Base-by-base conservation (phyloP, 2,329 filamentous ascomycete genomes). In the Neofusicoccum parvum region DNA sequence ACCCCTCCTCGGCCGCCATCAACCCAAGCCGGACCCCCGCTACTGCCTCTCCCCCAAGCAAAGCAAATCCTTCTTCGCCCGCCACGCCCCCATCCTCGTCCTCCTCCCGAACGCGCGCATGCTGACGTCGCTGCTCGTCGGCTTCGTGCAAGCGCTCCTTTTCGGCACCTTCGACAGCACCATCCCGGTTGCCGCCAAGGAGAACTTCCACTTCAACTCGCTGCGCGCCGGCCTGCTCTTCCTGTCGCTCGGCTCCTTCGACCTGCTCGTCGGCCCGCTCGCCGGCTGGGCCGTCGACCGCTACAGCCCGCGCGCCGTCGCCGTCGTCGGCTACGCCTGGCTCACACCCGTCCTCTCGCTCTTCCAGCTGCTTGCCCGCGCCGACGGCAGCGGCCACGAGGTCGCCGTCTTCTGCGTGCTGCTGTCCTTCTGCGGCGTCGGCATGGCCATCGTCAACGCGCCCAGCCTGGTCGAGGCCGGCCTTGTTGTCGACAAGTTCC, bases 391-490 rank as follows among this genome's bases (percentile, higher is more conserved):
- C 3, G 70, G 71, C 46, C 67, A 68, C 41, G 79, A 83, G 60
- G 76, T 83, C 17, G 73, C 80, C 10, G 75, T 85, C 3, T 85
- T 82, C 66, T 79, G 76, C 15, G 76, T 72, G 3, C 66, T 86
- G 0, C 74, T 87, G 0, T 77, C 74, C 0, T 71, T 85, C 2
- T 81, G 77, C 67, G 85, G 86, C 1, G 67, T 84, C 1, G 86
- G 85, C 0, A 71, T 88, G 2, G 84, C 84, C 0, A 73, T 83
- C 2, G 84, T 88, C 46, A 83, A 82, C 9, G 81, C 85, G 2
- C 82, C 85, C 0, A 80, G 80, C 10, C 80, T 88, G 9, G 86
- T 88, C 17, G 87, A 89, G 72, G 80, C 84, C 1, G 85, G 85
- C 5, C 76, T 79, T 11, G 79, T 88, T 0, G 80, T 88, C 1